These are phyloP conservation scores for Cenchrus americanus DNA, from an alignment of 176 grass and related monocot genomes.

Conservation along the genomic window DNA sequence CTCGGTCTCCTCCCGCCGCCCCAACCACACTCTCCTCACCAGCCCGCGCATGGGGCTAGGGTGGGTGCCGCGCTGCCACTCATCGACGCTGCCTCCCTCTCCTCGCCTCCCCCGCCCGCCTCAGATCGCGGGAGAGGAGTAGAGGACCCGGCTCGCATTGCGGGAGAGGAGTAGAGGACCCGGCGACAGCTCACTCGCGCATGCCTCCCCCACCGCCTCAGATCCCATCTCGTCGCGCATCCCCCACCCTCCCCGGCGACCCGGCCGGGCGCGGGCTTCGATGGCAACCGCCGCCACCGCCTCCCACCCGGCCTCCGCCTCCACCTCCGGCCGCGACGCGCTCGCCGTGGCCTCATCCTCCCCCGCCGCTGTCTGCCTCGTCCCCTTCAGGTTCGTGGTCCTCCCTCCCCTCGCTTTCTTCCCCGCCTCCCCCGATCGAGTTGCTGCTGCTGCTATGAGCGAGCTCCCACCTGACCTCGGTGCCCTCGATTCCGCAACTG, in stretches of 20 bases:
- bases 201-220: slow-evolving; percentile 25
- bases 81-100: no score
- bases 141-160: slow-evolving; percentile 15
- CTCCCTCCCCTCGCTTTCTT: neutral
- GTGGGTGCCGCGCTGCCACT: no score
- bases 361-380: slow-evolving; percentile 62
- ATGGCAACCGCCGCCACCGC: slow-evolving; percentile 60
- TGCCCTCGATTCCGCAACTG: neutral
- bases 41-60: no score
- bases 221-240: slow-evolving; percentile 31
- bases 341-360: slow-evolving; percentile 25
- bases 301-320: slow-evolving; percentile 36
- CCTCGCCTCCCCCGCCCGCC: no score
- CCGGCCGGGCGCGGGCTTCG: no score
- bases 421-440: neutral
- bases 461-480: neutral
- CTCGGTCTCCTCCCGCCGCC: no score
- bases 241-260: neutral
- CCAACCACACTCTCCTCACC: no score
- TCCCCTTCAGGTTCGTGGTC: slow-evolving; percentile 59
- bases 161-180: slow-evolving; percentile 8
- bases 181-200: slow-evolving; percentile 45
- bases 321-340: slow-evolving; percentile 36
- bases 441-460: neutral
- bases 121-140: no score